These are phyloP conservation scores for Zygosaccharomyces gambellarensis DNA, from an alignment of 805 yeast genomes.

Conservation along the genomic window DNA sequence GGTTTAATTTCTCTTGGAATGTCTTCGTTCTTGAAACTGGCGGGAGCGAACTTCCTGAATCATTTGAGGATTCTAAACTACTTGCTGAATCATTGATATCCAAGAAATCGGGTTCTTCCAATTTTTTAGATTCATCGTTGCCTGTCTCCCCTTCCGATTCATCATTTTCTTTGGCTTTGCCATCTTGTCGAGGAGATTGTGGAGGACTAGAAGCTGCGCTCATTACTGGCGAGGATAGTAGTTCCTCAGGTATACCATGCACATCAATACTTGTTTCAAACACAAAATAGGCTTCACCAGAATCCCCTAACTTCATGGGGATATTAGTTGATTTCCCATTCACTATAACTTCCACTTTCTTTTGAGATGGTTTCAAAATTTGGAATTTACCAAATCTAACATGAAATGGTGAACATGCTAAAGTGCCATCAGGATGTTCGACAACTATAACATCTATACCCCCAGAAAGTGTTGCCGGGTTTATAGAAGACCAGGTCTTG, in stretches of 20 bases:
- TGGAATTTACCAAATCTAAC: constrained; percentile 94
- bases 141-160: constrained; percentile 28
- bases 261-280: constrained; percentile 68
- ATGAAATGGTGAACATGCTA: constrained; percentile 94
- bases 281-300: constrained; percentile 96
- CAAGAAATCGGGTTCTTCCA: constrained; percentile 35
- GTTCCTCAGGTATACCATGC: constrained; percentile 63
- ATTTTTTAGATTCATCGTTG: constrained; percentile 1
- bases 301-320: constrained; percentile 96
- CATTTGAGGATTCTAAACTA: constrained; percentile 1
- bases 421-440: constrained; percentile 73
- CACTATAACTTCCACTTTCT: constrained; percentile 83
- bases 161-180: constrained; percentile 22
- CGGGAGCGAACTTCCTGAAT: background rate
- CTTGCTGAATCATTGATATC: constrained; percentile 23
- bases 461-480: constrained; percentile 93
- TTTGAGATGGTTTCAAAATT: constrained; percentile 87
- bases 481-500: constrained; percentile 93
- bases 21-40: constrained; percentile 13
- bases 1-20: constrained; percentile 46
- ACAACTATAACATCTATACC: constrained; percentile 96
- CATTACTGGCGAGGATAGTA: constrained; percentile 82
- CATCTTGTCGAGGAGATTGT: constrained; percentile 22
- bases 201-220: constrained; percentile 64
- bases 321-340: constrained; percentile 76